A percentile compares a stretch with the other conserved stretches of the same genome.
phyloP scores from a whole-genome alignment of 2,329 filamentous ascomycete species.

The Aspergillus quadrilineatus region DNA sequence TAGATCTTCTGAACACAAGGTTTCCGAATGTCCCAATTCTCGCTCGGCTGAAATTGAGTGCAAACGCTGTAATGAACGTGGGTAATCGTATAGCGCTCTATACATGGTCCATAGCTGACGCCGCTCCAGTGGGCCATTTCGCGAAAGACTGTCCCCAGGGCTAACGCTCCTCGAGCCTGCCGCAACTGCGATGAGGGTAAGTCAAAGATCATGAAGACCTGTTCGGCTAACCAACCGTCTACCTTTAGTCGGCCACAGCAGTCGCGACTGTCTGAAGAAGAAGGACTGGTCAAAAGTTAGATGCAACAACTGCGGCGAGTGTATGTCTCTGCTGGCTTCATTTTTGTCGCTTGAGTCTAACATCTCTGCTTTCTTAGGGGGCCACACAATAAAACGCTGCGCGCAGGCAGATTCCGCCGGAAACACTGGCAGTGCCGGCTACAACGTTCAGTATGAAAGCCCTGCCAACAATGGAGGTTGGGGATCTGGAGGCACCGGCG shows the following conservation, averaged over 20 bases:
- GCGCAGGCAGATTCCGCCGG: conserved; percentile 26
- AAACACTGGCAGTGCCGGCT: conserved; percentile 14
- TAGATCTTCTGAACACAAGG: conserved; percentile 47
- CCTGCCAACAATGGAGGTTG: background rate
- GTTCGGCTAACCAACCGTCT: background rate
- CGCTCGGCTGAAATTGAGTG: conserved; percentile 48
- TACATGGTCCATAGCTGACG: background rate
- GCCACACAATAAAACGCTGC: conserved; percentile 45
- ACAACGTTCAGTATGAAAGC: background rate
- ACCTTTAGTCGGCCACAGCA: conserved; percentile 40
- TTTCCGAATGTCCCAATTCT: conserved; percentile 50
- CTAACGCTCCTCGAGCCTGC: conserved; percentile 38
- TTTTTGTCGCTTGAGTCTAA: background rate
- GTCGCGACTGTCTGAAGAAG: conserved; percentile 45
- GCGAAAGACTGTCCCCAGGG: conserved; percentile 48
- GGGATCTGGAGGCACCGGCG: background rate
- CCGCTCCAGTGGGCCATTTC: conserved; percentile 43
- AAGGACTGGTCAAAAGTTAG: conserved; percentile 46
- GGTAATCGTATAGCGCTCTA: background rate
- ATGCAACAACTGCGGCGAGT: conserved; percentile 47
- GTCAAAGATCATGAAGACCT: background rate
- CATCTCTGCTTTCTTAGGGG: conserved; percentile 33
- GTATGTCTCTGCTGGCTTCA: conserved; percentile 27
- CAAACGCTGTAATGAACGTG: conserved; percentile 45
- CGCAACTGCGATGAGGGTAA: conserved; percentile 47